Evolutionary conservation across 306 rosid species (phyloP), one percentile per base, ranked within the genome.

Genomic region (Sphenostylis stenocarpa): DNA sequence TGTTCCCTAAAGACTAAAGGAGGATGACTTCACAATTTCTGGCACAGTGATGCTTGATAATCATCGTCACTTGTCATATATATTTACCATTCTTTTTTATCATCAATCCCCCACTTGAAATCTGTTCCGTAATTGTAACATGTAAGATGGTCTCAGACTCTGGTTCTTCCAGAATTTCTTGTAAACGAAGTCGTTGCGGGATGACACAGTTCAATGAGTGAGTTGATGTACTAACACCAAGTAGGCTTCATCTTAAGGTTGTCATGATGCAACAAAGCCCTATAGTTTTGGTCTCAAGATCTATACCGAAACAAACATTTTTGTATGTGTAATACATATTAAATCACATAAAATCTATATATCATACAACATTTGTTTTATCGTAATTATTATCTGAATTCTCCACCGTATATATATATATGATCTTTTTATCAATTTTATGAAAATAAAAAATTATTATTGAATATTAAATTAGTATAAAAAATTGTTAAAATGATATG

Each of bases 91-190:
- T 81, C 72, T 82, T 63, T 33, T 17, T 26, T 9, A 28, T 74
- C 23, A 63, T 33, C 31, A 79, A 34, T 64, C 47, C 26, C 33
- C 67, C 28, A 20, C 52, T 56, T 70, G 43, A 17, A 47, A 43
- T 34, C 17, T 48, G 52, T 58, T 71, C 41, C 41, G 10, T 76
- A 34, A 61, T 72, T 79, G 81, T 81, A 75, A 51, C 63, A 34
- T 81, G 81, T 81, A 66, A 51, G 48, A 52, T 72, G 80, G 44
- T n/a, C 49, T 64, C 81, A 36, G 45, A 75, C 61, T 84, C 87
- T 84, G 86, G 87, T 81, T 82, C 76, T 51, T 79, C 86, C 84
- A 84, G 88, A 79, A 79, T 51, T 52, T 28, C 13, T 51, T 84
- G 84, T 83, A 88, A 72, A 29, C 77, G 29, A 81, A 58, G 82